Evolutionary conservation across 1,284 basidiomycete species (phyloP), one percentile per base, ranked within the genome.

Genomic region (Ganoderma sinense): DNA sequence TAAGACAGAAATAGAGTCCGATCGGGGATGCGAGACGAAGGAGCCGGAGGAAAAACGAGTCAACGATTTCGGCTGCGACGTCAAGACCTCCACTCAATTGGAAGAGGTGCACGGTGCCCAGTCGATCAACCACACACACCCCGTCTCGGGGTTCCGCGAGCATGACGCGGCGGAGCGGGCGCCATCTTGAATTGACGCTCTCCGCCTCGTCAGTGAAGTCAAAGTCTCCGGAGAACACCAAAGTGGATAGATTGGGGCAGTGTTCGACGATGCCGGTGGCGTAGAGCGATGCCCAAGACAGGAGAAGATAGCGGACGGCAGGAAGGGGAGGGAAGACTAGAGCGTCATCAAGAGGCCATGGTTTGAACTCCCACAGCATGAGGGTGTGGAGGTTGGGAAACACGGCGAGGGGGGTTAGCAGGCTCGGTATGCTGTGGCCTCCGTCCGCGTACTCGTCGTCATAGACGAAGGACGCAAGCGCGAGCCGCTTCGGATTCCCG

Each of bases 191-290:
- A 10, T 23, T 36, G 23, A 10, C 14, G 11, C 41, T 59, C 6
- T 18, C 23, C 5, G 16, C 10, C 14, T 18, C n/a, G n/a, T 60
- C 56, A 20, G 20, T 23, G n/a, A 39, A 10, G 18, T 36, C 33
- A 2, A 23, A 16, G 20, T 40, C 43, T 36, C 62, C 5, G 16
- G 62, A 66, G 53, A 62, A 67, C 0, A 36, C 59, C n/a, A 72
- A 56, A 4, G 60, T 67, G 6, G 66, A 59, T 4, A 73, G 65
- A 39, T 63, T 66, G 14, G 69, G 71, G 40, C 65, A 69, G 3
- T 65, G 65, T 16, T 65, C 65, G n/a, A 73, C 69, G 41, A 73
- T 39, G 41, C 67, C 58, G 4, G 70, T 45, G 16, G 71, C 62
- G 1, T 31, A 40, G 2, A 36, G n/a, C 14, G 69, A 65, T 31